Conservation (phyloP, 768 basidiomycete species). For the Podaxis carcinomalis region DNA sequence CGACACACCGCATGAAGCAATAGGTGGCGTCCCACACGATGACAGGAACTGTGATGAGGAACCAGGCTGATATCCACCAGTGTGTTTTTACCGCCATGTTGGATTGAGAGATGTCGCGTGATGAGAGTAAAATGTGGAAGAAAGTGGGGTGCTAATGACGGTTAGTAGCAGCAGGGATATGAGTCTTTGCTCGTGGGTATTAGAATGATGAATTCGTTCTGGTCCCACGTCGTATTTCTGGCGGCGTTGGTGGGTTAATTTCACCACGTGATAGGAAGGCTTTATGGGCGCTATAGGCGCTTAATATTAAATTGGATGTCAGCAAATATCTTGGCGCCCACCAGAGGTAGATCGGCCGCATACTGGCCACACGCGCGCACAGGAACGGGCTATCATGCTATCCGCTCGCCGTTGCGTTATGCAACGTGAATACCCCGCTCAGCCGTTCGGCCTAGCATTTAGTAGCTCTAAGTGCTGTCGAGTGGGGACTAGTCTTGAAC, state of each 20-base stretch:
- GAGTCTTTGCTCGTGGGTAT: background rate
- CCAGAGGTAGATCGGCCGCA: background rate
- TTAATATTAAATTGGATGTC: background rate
- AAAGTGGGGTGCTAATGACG: background rate
- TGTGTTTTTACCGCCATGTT: slow-evolving; percentile 48
- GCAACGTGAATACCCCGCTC: too few species aligned
- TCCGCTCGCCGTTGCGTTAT: too few species aligned
- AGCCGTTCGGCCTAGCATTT: too few species aligned
- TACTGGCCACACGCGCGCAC: too few species aligned
- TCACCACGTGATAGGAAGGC: background rate
- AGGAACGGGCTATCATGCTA: too few species aligned
- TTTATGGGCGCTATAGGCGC: background rate
- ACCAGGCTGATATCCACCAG: slow-evolving; percentile 66
- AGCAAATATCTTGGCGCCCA: background rate
- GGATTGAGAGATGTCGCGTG: background rate
- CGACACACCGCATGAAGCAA: slow-evolving; percentile 69
- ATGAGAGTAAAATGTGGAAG: background rate
- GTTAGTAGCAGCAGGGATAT: background rate
- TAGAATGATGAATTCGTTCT: background rate
- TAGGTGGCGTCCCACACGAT: slow-evolving; percentile 81
- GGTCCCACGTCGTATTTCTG: background rate
- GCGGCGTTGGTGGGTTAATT: background rate
- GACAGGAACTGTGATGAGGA: slow-evolving; percentile 57
- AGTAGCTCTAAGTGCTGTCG: too few species aligned
- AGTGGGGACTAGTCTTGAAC: too few species aligned